Percentiles rank a stretch among this genome's conserved stretches.
Evolutionary conservation across 2,329 filamentous ascomycete genomes (phyloP).

Genomic region (Cytospora chrysosperma): DNA sequence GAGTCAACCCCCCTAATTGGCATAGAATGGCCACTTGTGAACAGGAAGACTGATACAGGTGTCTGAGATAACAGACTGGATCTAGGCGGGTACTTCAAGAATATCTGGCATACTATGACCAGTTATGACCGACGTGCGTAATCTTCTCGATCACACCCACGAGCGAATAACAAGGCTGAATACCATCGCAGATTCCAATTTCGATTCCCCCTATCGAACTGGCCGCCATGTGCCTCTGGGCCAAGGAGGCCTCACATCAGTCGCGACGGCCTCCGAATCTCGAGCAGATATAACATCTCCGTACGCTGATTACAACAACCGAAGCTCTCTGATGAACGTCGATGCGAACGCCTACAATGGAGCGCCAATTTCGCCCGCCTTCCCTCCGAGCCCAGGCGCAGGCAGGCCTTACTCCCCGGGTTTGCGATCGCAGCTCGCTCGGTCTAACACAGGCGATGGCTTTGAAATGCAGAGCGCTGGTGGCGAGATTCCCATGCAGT

Average conservation of each 20-base stretch:
- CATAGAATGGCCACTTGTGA: background rate
- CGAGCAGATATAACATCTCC: slow-evolving; percentile 77
- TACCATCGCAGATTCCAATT: slow-evolving; percentile 74
- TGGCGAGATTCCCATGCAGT: slow-evolving; percentile 94
- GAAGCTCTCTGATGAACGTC: slow-evolving; percentile 49
- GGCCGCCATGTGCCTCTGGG: slow-evolving; percentile 87
- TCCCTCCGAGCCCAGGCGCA: slow-evolving; percentile 55
- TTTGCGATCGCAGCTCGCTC: slow-evolving; percentile 74
- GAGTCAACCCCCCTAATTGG: slow-evolving; percentile 2
- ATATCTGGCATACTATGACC: slow-evolving; percentile 92
- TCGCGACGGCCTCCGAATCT: slow-evolving; percentile 87
- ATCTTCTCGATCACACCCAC: slow-evolving; percentile 16
- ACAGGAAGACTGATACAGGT: slow-evolving; percentile 17
- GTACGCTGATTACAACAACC: slow-evolving; percentile 70
- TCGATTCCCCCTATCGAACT: slow-evolving; percentile 89
- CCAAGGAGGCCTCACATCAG: slow-evolving; percentile 70
- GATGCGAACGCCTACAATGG: slow-evolving; percentile 62
- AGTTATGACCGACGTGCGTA: slow-evolving; percentile 66
- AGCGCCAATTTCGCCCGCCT: slow-evolving; percentile 47
- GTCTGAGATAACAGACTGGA: slow-evolving; percentile 46
- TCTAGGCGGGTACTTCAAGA: slow-evolving; percentile 68
- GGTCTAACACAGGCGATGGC: slow-evolving; percentile 61
- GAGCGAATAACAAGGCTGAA: slow-evolving; percentile 23
- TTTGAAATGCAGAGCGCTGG: slow-evolving; percentile 67
- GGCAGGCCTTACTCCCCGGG: slow-evolving; percentile 84